Evolutionary conservation across 352 stramenopile species (phyloP), one percentile per base, ranked within the genome.

Genomic region (Blastocystis sp.): DNA sequence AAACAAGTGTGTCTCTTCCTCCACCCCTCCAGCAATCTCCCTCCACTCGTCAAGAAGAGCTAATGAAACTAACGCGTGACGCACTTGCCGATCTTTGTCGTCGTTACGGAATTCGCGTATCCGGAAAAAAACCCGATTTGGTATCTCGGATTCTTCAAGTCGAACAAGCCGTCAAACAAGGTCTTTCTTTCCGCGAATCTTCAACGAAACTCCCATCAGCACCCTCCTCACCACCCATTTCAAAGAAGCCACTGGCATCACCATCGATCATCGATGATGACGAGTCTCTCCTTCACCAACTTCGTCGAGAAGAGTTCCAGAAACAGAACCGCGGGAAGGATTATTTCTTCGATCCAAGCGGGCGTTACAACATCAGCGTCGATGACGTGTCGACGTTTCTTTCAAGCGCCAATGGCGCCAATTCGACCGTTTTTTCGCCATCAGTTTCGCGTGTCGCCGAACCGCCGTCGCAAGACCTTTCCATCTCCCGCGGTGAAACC

Each of bases 281-380:
- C 16, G 67, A 78, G n/a, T 44, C 42, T 32, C 67, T 78, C 4
- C 67, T 78, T 2, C 67, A 78, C n/a, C 67, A 78, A 4, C 42
- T 78, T 8, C 67, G 67, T 38, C 67, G 67, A 42, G 67, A 78
- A 21, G 67, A 78, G 42, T 78, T 78, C n/a, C 27, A 78, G 32
- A 4, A 40, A 40, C 27, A 59, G 4, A 32, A 78, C 38, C 2
- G 36, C 7, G 48, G 21, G 21, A 21, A 34, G 16, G 67, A 78
- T 34, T 78, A 78, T 0, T 78, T 42, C 48, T 40, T 32, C 42
- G 40, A 44, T 78, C 21, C 67, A 21, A 36, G 36, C 29, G 67
- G 67, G 4, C 36, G 32, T 4, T 78, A 78, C 51, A 57, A 61
- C 38, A 4, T 78, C 14, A 78, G 67, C 32, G 21, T 78, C n/a